Evolutionary conservation across 179 eudicot species (phyloP), one percentile per base, ranked within the genome.

Genomic region (Drosera spatulata): DNA sequence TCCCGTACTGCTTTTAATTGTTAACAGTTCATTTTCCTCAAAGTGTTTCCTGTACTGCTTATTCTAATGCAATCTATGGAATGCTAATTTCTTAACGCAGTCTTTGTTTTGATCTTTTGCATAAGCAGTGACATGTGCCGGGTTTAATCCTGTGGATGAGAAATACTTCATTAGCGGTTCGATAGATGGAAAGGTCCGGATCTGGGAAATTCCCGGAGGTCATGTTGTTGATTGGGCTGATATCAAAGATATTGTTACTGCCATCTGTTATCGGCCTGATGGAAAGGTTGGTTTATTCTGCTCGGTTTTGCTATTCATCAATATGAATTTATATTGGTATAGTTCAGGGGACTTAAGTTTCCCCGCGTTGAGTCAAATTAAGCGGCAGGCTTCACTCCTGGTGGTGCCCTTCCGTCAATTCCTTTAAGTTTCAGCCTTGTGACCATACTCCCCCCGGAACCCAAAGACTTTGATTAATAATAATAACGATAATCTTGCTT

Each of bases 121-220:
- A 7, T 43, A 59, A 75, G 69, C 87, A 88, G 97, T 91, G 52
- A 91, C 97, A 48, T 85, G 85, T 64, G 77, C 88, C 53, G 91
- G 88, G 50, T 91, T 91, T 68, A 88, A 84, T 67, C 95, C 96
- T 7, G 71, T 77, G 60, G 83, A 91, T 76, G 88, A 88, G 41
- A 76, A 85, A 66, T 75, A 72, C 58, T 91, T 84, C 79, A 85
- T 88, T 43, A 91, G 95, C 50, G 96, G 97, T 40, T 91, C 97
- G 41, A 82, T 88, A 14, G 96, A 88, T 72, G 97, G 97, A 40
- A 91, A 91, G 77, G 73, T 91, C 53, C 94, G 96, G 61, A 83
- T 91, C 55, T 91, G 97, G 97, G 81, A 76, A 56, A 72, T 88
- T 41, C 62, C 63, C 46, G 67, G 74, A 3, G 77, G 84, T 63